Percentiles rank a stretch among this genome's conserved stretches.
phyloP scores from a whole-genome alignment of 768 basidiomycete species.

The Mycena metata region DNA sequence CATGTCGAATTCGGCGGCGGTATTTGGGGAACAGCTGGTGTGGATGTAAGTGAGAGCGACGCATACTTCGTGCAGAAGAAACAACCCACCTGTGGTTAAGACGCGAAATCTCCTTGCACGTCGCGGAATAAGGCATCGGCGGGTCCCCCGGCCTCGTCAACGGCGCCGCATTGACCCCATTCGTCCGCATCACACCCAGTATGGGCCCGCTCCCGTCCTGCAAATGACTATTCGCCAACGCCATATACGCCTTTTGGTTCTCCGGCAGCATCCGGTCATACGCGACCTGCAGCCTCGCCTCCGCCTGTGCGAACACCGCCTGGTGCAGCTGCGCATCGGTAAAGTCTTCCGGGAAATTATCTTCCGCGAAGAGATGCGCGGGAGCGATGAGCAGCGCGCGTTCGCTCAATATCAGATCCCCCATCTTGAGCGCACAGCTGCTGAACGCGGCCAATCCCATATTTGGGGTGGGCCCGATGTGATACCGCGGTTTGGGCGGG shows the following conservation, averaged over 20 bases:
- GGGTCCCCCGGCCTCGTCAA: conserved; percentile 32
- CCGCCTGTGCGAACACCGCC: conserved; percentile 34
- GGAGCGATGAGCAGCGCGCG: conserved; percentile 50
- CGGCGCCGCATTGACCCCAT: conserved; percentile 44
- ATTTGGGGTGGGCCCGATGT: not conserved
- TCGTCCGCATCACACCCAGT: conserved; percentile 51
- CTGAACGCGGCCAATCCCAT: conserved; percentile 50
- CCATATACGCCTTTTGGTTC: conserved; percentile 46
- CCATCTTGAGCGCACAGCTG: conserved; percentile 42
- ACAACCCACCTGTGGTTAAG: conserved; percentile 51
- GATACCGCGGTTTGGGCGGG: not conserved
- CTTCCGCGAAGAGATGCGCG: not conserved
- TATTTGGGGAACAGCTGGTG: conserved; percentile 43
- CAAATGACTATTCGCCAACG: conserved; percentile 48
- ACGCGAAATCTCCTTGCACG: conserved; percentile 48
- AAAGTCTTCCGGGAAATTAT: not conserved
- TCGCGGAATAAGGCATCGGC: conserved; percentile 41
- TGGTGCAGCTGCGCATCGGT: not conserved
- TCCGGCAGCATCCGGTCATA: conserved; percentile 45
- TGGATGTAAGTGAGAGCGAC: conserved; percentile 2
- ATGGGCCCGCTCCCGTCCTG: conserved; percentile 52
- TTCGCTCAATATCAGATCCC: conserved; percentile 52
- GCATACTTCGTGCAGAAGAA: not conserved
- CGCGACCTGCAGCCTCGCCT: conserved; percentile 40
- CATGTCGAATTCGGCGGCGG: conserved; percentile 38